These are phyloP conservation scores for Lecanicillium sp. DNA, from an alignment of 2,329 filamentous ascomycete genomes.

Conservation along the genomic window DNA sequence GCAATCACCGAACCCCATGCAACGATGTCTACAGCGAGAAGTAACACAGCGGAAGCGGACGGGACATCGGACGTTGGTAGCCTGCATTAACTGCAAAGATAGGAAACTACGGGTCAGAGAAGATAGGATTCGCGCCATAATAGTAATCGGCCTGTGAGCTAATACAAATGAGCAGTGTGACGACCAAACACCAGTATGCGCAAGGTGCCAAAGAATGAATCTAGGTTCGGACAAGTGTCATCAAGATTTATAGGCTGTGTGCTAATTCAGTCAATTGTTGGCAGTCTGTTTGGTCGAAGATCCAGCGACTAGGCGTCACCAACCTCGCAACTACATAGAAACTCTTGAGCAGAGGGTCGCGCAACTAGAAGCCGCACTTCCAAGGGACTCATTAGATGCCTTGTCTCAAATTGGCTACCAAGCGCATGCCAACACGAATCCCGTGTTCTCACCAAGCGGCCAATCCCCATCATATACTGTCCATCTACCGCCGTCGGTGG, in stretches of 20 bases:
- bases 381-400: not conserved
- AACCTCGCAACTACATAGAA: slow-evolving; percentile 2
- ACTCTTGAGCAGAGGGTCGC: slow-evolving; percentile 1
- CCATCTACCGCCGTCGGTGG: not conserved
- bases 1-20: too few species aligned
- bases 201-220: not conserved
- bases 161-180: not conserved
- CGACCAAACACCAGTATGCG: not conserved
- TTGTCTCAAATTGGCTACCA: too few species aligned
- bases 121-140: not conserved
- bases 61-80: not conserved
- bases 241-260: not conserved
- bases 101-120: not conserved
- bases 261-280: not conserved
- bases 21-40: not conserved
- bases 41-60: not conserved
- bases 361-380: not conserved
- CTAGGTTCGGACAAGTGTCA: not conserved
- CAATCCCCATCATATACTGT: not conserved
- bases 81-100: slow-evolving; percentile 3
- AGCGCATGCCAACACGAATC: too few species aligned
- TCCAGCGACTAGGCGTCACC: slow-evolving; percentile 3
- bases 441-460: not conserved
- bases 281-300: slow-evolving; percentile 4
- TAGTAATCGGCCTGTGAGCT: too few species aligned